These are phyloP conservation scores for Entomortierella parvispora DNA, from an alignment of 192 early-diverging fungal genomes.

Conservation along the genomic window DNA sequence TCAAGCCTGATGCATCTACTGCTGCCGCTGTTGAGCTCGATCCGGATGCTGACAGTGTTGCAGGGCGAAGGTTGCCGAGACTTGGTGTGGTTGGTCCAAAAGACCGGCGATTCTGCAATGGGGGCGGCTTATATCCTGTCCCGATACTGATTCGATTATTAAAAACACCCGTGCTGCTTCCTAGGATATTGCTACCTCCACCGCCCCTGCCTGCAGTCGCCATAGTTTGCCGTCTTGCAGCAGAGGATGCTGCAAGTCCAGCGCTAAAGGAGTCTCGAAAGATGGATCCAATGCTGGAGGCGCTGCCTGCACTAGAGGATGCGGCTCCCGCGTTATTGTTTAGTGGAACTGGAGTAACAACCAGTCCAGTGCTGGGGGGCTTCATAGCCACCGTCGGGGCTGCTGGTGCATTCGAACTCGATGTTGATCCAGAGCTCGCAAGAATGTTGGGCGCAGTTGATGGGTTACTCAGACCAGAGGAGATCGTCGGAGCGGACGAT, in stretches of 20 bases:
- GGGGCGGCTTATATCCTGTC: not conserved
- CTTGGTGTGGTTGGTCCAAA: not conserved
- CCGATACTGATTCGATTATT: constrained; percentile 25
- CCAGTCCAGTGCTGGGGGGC: not conserved
- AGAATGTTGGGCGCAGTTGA: no score
- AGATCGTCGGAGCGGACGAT: not conserved
- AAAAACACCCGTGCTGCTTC: not conserved
- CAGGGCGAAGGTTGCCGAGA: constrained; percentile 1
- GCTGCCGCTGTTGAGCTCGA: not conserved
- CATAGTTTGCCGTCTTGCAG: constrained; percentile 31
- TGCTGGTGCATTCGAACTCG: no score
- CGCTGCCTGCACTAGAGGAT: not conserved
- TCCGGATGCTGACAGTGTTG: not conserved
- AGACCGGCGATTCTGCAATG: no score
- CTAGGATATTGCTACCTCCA: not conserved
- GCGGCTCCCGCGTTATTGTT: not conserved
- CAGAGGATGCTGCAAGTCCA: constrained; percentile 38
- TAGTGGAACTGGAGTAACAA: constrained; percentile 7
- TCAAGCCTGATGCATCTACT: not conserved
- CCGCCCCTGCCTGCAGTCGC: constrained; percentile 8
- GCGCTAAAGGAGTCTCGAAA: constrained; percentile 32
- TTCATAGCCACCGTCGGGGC: no score
- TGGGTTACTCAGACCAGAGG: no score
- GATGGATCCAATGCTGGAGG: constrained; percentile 16
- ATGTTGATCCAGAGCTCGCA: no score